Evolutionary conservation across 225 moss, liverwort and hornwort species (phyloP).

Genomic region (Polytrichum formosum): DNA sequence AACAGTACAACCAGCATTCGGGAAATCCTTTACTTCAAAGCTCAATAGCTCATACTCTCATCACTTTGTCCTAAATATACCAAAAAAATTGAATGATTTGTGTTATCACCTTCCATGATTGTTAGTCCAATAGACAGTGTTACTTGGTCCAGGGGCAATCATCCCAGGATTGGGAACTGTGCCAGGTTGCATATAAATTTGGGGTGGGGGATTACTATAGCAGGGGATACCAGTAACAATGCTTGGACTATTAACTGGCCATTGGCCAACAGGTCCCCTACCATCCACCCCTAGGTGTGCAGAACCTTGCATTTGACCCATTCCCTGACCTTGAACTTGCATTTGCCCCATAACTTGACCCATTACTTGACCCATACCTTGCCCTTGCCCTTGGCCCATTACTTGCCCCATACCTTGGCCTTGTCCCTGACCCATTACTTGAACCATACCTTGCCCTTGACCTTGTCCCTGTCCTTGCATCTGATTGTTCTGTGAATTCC

Average conservation of each 20-base stretch:
- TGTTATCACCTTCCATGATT: slow-evolving; percentile 43
- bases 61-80: slow-evolving; percentile 20
- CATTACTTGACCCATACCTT: slow-evolving; percentile 23
- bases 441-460: slow-evolving; percentile 29
- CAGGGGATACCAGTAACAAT: slow-evolving; percentile 64
- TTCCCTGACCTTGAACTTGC: slow-evolving; percentile 24
- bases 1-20: slow-evolving; percentile 6
- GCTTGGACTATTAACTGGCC: slow-evolving; percentile 47
- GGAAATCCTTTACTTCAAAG: slow-evolving; percentile 6
- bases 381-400: slow-evolving; percentile 39
- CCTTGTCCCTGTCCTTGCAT: slow-evolving; percentile 21
- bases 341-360: too few species aligned
- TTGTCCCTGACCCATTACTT: slow-evolving; percentile 32
- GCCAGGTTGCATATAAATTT: slow-evolving; percentile 51
- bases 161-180: slow-evolving; percentile 42
- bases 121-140: slow-evolving; percentile 64
- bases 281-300: slow-evolving; percentile 34
- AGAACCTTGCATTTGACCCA: slow-evolving; percentile 45
- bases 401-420: slow-evolving; percentile 33
- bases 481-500: slow-evolving; percentile 47
- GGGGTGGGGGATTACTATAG: slow-evolving; percentile 45
- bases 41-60: slow-evolving; percentile 18
- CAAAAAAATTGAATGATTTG: background rate
- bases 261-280: slow-evolving; percentile 47
- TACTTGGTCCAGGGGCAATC: slow-evolving; percentile 50